Percentiles rank a stretch among this genome's conserved stretches.
phyloP scores from a whole-genome alignment of 2,329 filamentous ascomycete species.

The Ophioceras dolichostomum region DNA sequence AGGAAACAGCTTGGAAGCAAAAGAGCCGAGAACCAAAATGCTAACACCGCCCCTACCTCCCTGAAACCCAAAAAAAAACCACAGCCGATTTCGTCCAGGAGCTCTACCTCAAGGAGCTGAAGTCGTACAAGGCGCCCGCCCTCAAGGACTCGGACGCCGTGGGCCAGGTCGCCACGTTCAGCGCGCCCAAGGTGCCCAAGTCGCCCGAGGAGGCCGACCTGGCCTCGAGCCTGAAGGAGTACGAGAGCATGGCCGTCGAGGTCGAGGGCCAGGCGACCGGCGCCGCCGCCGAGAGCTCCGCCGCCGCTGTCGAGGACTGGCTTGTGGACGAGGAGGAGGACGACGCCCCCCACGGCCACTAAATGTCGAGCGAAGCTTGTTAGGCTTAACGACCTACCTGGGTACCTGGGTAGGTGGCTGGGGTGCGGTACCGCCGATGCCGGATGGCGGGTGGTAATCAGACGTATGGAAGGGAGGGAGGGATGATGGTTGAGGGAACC shows the following conservation, averaged over 20 bases:
- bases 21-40: constrained; percentile 1
- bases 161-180: constrained; percentile 84
- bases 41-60: constrained; percentile 16
- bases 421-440: too few relatives aligned
- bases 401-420: too few relatives aligned
- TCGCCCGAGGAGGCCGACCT: constrained; percentile 94
- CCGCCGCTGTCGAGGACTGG: constrained; percentile 56
- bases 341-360: constrained; percentile 30
- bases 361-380: too few relatives aligned
- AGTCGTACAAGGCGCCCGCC: constrained; percentile 78
- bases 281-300: constrained; percentile 44
- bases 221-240: constrained; percentile 81
- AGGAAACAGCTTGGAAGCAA: neutral
- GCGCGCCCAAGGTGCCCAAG: constrained; percentile 63
- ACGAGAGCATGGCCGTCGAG: constrained; percentile 89
- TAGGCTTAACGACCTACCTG: too few relatives aligned
- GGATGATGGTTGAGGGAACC: too few relatives aligned
- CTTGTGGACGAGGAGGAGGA: constrained; percentile 69
- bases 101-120: constrained; percentile 92
- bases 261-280: constrained; percentile 72
- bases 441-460: too few relatives aligned
- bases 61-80: too few relatives aligned
- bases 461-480: too few relatives aligned
- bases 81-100: constrained; percentile 95
- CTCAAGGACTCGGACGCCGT: constrained; percentile 80